A percentile compares a stretch with the other conserved stretches of the same genome.
Evolutionary conservation across 371 early-diverging fungal species (phyloP).

Genomic region (Actinomucor elegans): DNA sequence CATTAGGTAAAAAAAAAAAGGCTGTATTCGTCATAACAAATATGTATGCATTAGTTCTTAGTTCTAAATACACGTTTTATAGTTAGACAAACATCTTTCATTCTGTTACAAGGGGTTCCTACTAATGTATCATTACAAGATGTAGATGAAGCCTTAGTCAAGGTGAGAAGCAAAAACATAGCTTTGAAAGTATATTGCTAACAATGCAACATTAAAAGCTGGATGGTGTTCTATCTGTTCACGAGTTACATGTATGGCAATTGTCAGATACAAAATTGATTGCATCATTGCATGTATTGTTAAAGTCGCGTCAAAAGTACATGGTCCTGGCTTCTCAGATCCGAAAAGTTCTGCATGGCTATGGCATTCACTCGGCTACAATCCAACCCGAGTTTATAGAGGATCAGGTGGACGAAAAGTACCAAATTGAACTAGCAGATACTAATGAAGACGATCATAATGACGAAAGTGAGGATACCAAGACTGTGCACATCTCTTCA

Average conservation of each 20-base stretch:
- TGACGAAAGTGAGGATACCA: background rate
- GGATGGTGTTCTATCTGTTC: conserved; percentile 72
- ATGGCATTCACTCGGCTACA: conserved; percentile 86
- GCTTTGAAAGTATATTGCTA: background rate
- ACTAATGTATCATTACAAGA: conserved; percentile 61
- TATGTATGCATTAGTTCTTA: no score
- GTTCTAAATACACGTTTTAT: conserved; percentile 33
- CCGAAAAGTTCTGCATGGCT: conserved; percentile 70
- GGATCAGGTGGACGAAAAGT: conserved; percentile 4
- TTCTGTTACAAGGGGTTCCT: conserved; percentile 89
- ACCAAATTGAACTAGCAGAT: no score
- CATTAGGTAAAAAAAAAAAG: conserved; percentile 36
- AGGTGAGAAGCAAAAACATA: conserved; percentile 20
- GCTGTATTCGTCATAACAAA: background rate
- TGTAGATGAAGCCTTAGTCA: conserved; percentile 59
- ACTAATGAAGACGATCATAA: background rate
- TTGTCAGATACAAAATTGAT: conserved; percentile 83
- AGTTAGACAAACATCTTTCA: conserved; percentile 75
- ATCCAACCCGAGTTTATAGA: conserved; percentile 88
- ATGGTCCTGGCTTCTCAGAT: conserved; percentile 68
- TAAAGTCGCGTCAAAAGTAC: conserved; percentile 58
- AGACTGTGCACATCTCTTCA: background rate
- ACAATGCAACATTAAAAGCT: conserved; percentile 25
- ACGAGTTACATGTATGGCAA: conserved; percentile 96
- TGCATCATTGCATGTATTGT: conserved; percentile 80